phyloP scores from a whole-genome alignment of 2,329 filamentous ascomycete genomes.

The Penicillium sp. region DNA sequence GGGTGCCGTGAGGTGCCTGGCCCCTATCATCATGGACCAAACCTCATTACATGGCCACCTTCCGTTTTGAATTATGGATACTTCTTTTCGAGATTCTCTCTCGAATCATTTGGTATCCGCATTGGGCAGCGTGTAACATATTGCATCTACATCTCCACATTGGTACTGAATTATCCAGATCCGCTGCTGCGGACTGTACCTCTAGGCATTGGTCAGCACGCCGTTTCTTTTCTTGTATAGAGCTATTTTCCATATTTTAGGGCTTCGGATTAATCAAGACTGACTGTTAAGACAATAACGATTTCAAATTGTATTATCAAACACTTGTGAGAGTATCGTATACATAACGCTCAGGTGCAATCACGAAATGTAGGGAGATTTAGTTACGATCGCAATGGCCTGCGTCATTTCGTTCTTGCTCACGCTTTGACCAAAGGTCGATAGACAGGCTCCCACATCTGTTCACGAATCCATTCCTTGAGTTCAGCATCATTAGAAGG shows the following conservation, averaged over 20 bases:
- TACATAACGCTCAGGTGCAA: no score
- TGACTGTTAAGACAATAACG: slow-evolving; percentile 5
- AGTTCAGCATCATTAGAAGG: slow-evolving; percentile 51
- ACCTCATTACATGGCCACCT: neutral
- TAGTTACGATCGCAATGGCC: neutral
- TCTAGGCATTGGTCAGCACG: neutral
- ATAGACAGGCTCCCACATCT: slow-evolving; percentile 50
- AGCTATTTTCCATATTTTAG: slow-evolving; percentile 9
- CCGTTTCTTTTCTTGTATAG: slow-evolving; percentile 10
- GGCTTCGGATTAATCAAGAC: slow-evolving; percentile 8
- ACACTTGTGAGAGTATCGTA: no score
- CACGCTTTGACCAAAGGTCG: slow-evolving; percentile 29
- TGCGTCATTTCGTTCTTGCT: neutral
- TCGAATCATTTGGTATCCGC: slow-evolving; percentile 1
- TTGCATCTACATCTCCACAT: slow-evolving; percentile 10
- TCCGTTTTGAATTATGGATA: neutral
- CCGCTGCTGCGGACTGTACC: neutral
- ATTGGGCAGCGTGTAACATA: slow-evolving; percentile 23
- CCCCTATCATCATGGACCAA: no score
- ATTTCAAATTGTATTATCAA: neutral
- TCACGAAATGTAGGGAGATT: no score
- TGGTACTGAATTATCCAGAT: neutral
- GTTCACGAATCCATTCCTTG: slow-evolving; percentile 45
- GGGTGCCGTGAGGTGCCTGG: slow-evolving; percentile 69
- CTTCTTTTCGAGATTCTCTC: neutral